phyloP scores from a whole-genome alignment of 352 stramenopile genomes.

The Globisporangium carolinianum region DNA sequence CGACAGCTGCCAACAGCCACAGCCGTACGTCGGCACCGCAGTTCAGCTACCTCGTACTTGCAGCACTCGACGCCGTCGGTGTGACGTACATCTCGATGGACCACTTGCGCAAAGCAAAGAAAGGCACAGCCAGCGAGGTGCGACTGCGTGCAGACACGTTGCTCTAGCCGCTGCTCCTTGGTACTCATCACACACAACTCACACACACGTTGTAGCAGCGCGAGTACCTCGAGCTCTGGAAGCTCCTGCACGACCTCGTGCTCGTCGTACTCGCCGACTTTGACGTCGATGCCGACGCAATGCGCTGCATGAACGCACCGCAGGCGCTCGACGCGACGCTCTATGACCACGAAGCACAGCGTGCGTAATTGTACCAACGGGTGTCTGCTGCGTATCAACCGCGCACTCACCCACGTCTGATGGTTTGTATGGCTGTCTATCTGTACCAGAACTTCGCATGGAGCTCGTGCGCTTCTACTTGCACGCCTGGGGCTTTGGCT shows the following conservation, averaged over 20 bases:
- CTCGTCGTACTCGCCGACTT: conserved; percentile 56
- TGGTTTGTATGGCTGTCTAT: background rate
- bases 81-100: conserved; percentile 48
- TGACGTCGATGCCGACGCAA: conserved; percentile 31
- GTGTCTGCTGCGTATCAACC: background rate
- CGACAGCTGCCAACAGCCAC: background rate
- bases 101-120: conserved; percentile 57
- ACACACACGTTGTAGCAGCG: conserved; percentile 15
- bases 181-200: background rate
- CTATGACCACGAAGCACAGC: conserved; percentile 14
- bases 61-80: conserved; percentile 35
- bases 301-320: conserved; percentile 20
- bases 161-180: background rate
- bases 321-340: conserved; percentile 17
- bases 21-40: conserved; percentile 15
- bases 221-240: conserved; percentile 44
- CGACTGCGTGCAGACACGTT: background rate
- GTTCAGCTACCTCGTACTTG: conserved; percentile 36
- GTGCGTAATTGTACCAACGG: conserved; percentile 5
- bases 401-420: background rate
- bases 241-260: conserved; percentile 59
- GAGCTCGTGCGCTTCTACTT: conserved; percentile 56
- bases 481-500: conserved; percentile 65
- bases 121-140: conserved; percentile 27
- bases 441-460: conserved; percentile 16